phyloP scores from a whole-genome alignment of 768 basidiomycete species.

The Amanita fuliginea region DNA sequence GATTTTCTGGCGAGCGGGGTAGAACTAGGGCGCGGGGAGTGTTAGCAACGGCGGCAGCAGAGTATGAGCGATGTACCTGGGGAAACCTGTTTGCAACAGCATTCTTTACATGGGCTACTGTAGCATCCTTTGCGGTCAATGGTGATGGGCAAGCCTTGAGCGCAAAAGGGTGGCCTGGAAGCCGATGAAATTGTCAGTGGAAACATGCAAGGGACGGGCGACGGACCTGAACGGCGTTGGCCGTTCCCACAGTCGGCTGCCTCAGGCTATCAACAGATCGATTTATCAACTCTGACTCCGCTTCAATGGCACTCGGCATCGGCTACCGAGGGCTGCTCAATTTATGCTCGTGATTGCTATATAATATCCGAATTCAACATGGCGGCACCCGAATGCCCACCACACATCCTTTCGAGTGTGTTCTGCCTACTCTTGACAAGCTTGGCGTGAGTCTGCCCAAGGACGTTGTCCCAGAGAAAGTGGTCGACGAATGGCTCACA shows the following conservation, averaged over 20 bases:
- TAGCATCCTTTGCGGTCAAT: conserved; percentile 39
- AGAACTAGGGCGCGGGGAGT: conserved; percentile 38
- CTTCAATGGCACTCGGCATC: no score
- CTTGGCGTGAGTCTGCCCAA: background rate
- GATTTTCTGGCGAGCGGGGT: conserved; percentile 62
- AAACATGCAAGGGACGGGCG: conserved; percentile 19
- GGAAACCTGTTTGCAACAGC: conserved; percentile 37
- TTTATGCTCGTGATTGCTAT: no score
- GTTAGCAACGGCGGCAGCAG: background rate
- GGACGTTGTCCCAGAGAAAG: background rate
- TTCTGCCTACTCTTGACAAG: conserved; percentile 5
- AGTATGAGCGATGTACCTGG: conserved; percentile 10
- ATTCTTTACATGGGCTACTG: conserved; percentile 59
- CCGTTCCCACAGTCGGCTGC: background rate
- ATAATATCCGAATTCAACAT: no score
- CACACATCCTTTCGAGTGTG: conserved; percentile 1
- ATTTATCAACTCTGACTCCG: no score
- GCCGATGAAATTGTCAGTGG: conserved; percentile 41
- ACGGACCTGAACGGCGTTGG: no score
- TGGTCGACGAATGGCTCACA: background rate
- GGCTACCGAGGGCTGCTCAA: no score
- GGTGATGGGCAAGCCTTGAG: conserved; percentile 38
- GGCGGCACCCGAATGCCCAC: background rate
- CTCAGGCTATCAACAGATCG: no score
- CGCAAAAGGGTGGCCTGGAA: conserved; percentile 33